Conservation (phyloP, 1,139 yeast genomes). For the Blastobotrys capitulatus region DNA sequence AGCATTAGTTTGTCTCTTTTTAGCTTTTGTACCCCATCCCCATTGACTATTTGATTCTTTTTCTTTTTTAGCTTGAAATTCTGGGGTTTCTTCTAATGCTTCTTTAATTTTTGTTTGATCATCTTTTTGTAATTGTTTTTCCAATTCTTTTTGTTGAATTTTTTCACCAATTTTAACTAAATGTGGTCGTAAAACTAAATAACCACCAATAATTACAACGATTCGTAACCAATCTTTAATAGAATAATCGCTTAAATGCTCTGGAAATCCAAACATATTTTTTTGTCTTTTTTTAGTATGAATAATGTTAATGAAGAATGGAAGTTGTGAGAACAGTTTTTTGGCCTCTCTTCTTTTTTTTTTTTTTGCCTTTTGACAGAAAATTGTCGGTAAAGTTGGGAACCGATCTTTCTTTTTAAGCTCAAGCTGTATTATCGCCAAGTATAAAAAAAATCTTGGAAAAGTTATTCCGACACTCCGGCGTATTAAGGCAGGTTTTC, state of each 20-base stretch:
- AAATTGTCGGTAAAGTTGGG: no score
- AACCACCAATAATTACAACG: slow-evolving; percentile 23
- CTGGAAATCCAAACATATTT: slow-evolving; percentile 24
- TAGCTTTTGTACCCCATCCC: slow-evolving; percentile 19
- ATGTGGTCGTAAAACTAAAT: slow-evolving; percentile 25
- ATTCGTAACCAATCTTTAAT: slow-evolving; percentile 27
- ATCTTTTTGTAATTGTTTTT: slow-evolving; percentile 30
- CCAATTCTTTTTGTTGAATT: slow-evolving; percentile 46
- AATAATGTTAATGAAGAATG: no score
- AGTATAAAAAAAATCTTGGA: no score
- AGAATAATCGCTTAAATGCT: slow-evolving; percentile 19
- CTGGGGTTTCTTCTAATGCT: slow-evolving; percentile 5
- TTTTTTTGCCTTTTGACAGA: neutral
- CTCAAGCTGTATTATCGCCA: no score
- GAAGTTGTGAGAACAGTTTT: no score
- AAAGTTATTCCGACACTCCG: no score
- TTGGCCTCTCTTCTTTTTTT: no score
- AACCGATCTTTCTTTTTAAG: no score
- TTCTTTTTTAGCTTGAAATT: neutral
- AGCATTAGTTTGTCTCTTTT: slow-evolving; percentile 12
- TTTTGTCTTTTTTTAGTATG: neutral
- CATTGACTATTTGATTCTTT: slow-evolving; percentile 11
- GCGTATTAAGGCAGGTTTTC: no score
- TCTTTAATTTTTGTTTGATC: slow-evolving; percentile 12
- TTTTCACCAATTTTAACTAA: slow-evolving; percentile 28